Base-by-base conservation (phyloP, 805 yeast genomes). In the Saccharomyces kudriavzevii region DNA sequence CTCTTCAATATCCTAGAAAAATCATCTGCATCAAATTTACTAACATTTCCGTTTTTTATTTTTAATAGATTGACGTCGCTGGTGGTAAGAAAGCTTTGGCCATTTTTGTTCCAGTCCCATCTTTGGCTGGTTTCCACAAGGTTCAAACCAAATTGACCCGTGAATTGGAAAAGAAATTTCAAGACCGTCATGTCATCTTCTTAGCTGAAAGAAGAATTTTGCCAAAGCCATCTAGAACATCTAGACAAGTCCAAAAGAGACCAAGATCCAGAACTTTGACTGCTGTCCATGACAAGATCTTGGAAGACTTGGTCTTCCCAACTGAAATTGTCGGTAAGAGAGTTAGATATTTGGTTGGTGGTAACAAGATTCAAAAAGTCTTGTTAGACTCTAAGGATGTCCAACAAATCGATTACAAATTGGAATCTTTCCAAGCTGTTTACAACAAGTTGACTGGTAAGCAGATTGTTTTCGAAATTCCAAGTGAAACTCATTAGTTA, bases 81-180 rank as follows among this genome's bases (percentile, higher is more conserved):
- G 96, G 96, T 77, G 97, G 97, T 82, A 92, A 92, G 86, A 89
- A 89, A 82, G 98, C 97, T 70, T 85, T 94, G 76, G 96, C 91
- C 77, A 80, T 94, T 80, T 92, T 94, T 74, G 97, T 92, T 70
- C 99, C 99, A 77, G 96, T 87, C 69, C 97, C 98, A 79, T 82
- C 89, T 71, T 84, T 90, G 75, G 71, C 83, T 67, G 85, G 86
- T 67, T 89, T 89, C 92, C 97, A 91, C 89, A 89, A 86, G 82
- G 96, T 92, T 73, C 99, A 92, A 84, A 83, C 83, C 71, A 87
- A 91, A 81, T 86, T 92, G 77, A 89, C 97, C 82, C 92, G 98
- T 82, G 99, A 92, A 84, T 87, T 92, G 77, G 99, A 92, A 83
- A 92, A 92, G 95, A 92, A 94, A 83, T 94, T 92, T 91, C 95